Percentiles rank a stretch among this genome's conserved stretches.
These are phyloP conservation scores for Penicillium hordei DNA, from an alignment of 2,329 filamentous ascomycete species.

Conservation along the genomic window DNA sequence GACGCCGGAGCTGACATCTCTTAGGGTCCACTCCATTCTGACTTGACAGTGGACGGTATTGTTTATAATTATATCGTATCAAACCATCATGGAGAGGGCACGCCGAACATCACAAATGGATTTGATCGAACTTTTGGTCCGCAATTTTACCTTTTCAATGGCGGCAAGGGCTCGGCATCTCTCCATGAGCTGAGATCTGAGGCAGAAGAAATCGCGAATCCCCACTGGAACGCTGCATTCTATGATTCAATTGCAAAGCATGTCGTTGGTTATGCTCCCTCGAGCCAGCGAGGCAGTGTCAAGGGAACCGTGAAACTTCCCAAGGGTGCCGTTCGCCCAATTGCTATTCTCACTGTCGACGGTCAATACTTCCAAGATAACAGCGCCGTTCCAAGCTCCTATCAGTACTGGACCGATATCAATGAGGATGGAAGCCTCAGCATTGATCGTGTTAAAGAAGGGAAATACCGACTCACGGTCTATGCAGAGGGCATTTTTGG, in stretches of 20 bases:
- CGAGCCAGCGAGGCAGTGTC: constrained; percentile 52
- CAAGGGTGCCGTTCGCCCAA: constrained; percentile 49
- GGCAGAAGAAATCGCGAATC: constrained; percentile 53
- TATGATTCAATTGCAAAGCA: constrained; percentile 63
- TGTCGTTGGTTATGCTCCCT: constrained; percentile 60
- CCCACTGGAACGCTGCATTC: constrained; percentile 59
- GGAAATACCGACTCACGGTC: constrained; percentile 62
- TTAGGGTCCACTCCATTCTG: constrained; percentile 60
- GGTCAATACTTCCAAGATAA: constrained; percentile 61
- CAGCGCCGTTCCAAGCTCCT: constrained; percentile 53
- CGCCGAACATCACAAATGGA: constrained; percentile 63
- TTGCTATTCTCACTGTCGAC: constrained; percentile 57
- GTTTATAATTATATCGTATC: constrained; percentile 65
- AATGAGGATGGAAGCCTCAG: constrained; percentile 48
- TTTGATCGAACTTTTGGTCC: constrained; percentile 67
- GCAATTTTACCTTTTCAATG: constrained; percentile 64
- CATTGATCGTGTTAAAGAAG: constrained; percentile 57
- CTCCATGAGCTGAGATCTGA: constrained; percentile 55
- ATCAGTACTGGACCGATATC: constrained; percentile 64
- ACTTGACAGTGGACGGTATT: constrained; percentile 64
- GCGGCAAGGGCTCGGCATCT: constrained; percentile 48
- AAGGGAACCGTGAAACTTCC: constrained; percentile 55
- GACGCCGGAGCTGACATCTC: neutral
- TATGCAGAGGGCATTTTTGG: constrained; percentile 65
- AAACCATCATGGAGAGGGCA: constrained; percentile 63